Evolutionary conservation across 306 rosid genomes (phyloP).

Genomic region (Lotus japonicus): DNA sequence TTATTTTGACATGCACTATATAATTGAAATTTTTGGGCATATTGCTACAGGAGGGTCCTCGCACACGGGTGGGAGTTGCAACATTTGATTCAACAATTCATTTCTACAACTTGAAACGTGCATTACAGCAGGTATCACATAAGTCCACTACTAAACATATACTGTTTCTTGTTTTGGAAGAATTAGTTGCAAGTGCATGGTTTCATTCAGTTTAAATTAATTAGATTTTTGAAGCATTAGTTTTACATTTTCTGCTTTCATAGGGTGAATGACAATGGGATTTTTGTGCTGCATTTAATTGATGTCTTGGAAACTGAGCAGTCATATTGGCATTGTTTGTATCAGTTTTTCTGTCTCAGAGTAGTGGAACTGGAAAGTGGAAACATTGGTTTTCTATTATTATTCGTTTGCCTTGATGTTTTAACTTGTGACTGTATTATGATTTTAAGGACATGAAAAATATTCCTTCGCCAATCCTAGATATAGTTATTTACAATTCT

Average conservation of each 20-base stretch:
- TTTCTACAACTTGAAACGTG: constrained; percentile 92
- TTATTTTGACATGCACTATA: neutral
- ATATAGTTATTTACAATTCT: constrained; percentile 1
- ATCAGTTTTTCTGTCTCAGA: neutral
- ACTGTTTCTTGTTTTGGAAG: neutral
- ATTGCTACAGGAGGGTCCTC: constrained; percentile 84
- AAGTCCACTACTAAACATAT: neutral
- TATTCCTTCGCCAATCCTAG: constrained; percentile 3
- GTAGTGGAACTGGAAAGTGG: neutral
- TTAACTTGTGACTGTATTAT: constrained; percentile 1
- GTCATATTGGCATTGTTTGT: too few species aligned
- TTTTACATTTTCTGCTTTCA: neutral
- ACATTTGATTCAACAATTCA: constrained; percentile 96
- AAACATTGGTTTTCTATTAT: neutral
- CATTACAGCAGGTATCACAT: constrained; percentile 73
- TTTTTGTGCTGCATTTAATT: too few species aligned
- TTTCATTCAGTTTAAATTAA: neutral
- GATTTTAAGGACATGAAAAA: neutral
- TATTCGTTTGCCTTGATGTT: neutral
- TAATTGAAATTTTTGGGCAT: neutral
- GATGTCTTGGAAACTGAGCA: too few species aligned
- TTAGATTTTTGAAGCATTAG: neutral
- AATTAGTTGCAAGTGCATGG: neutral
- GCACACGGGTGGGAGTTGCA: constrained; percentile 83
- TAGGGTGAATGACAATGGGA: constrained; percentile 23